Conservation (phyloP, 495 filamentous ascomycete genomes). For the Chlorociboria aeruginascens region DNA sequence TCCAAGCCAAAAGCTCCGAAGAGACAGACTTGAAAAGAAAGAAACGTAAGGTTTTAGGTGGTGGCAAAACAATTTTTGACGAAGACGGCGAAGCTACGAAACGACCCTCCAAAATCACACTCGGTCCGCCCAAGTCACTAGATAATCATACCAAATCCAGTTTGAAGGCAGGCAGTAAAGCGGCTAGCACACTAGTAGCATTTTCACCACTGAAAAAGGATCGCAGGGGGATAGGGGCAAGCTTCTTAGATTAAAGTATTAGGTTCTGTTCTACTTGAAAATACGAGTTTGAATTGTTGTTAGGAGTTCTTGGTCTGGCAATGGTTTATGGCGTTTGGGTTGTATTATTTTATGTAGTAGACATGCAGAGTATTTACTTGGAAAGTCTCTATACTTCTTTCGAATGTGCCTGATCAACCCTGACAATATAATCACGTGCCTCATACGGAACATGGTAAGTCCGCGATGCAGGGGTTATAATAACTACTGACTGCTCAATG, state of each 20-base stretch:
- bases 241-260: conserved; percentile 33
- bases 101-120: conserved; percentile 13
- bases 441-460: no score
- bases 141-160: conserved; percentile 13
- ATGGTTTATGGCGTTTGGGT: conserved; percentile 23
- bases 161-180: conserved; percentile 22
- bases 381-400: neutral
- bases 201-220: conserved; percentile 83
- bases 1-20: neutral
- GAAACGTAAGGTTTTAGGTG: conserved; percentile 61
- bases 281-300: neutral
- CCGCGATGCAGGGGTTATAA: no score
- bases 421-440: no score
- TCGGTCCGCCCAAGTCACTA: conserved; percentile 21
- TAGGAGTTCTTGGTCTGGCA: neutral
- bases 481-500: no score
- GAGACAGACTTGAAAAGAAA: conserved; percentile 49
- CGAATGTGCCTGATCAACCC: no score
- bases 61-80: conserved; percentile 59
- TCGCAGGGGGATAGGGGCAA: conserved; percentile 42
- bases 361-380: neutral
- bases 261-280: neutral
- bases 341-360: conserved; percentile 6
- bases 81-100: conserved; percentile 46
- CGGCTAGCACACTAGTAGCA: conserved; percentile 25